These are phyloP conservation scores for Umbilicaria muhlenbergii DNA, from an alignment of 495 filamentous ascomycete genomes.

Conservation along the genomic window DNA sequence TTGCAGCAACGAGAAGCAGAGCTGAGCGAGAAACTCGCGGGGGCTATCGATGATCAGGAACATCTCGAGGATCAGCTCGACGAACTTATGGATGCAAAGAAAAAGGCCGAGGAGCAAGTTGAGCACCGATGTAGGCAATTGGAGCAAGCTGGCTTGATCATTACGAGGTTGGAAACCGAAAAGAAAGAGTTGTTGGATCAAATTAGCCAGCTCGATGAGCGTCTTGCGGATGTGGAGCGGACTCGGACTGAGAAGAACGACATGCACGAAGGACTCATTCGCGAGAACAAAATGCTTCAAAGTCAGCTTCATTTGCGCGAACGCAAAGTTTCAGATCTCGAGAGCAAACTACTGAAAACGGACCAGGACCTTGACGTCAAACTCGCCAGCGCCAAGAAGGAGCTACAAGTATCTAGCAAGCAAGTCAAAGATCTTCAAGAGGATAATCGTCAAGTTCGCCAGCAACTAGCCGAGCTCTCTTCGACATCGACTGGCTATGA, in stretches of 20 bases:
- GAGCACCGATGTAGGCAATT: conserved; percentile 65
- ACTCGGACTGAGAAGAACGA: conserved; percentile 51
- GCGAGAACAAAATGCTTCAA: conserved; percentile 80
- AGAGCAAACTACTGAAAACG: conserved; percentile 64
- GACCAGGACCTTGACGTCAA: conserved; percentile 89
- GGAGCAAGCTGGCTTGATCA: conserved; percentile 81
- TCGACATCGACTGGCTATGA: conserved; percentile 89
- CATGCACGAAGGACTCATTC: conserved; percentile 54
- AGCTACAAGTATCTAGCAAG: conserved; percentile 52
- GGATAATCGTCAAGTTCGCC: conserved; percentile 72
- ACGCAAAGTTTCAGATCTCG: conserved; percentile 76
- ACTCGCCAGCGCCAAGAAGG: conserved; percentile 64
- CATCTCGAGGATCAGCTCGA: conserved; percentile 86
- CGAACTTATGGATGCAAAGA: conserved; percentile 75
- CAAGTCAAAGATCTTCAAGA: conserved; percentile 59
- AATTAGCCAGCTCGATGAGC: conserved; percentile 48
- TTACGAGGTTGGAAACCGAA: conserved; percentile 67
- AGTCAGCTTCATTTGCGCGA: conserved; percentile 85
- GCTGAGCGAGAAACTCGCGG: conserved; percentile 78
- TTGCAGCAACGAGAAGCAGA: conserved; percentile 75
- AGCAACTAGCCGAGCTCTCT: conserved; percentile 76
- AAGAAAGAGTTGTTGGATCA: conserved; percentile 58
- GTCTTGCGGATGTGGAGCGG: conserved; percentile 49
- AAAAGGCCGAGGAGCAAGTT: conserved; percentile 71
- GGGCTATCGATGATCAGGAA: conserved; percentile 91